These are phyloP conservation scores for Gelatoporia subvermispora DNA, from an alignment of 768 basidiomycete species.

Conservation along the genomic window DNA sequence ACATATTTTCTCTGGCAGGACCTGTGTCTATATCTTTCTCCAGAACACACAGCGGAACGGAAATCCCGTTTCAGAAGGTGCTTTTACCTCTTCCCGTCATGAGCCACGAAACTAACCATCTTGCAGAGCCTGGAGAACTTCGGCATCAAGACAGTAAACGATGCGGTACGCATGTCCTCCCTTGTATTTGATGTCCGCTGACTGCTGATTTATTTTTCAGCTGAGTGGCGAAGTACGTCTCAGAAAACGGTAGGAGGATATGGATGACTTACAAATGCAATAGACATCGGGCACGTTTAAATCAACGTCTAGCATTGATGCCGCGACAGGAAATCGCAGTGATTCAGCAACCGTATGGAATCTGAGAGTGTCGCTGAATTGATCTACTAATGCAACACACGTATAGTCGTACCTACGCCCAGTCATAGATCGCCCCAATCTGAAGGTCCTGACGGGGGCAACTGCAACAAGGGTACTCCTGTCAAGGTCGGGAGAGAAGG, in stretches of 20 bases:
- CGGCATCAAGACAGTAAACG: conserved; percentile 4
- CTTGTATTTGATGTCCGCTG: too few relatives aligned
- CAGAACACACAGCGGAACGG: conserved; percentile 1
- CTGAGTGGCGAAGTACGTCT: conserved; percentile 1
- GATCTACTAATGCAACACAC: background rate
- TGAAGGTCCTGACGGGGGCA: conserved; percentile 24
- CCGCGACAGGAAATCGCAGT: conserved; percentile 15
- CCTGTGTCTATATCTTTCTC: conserved; percentile 11
- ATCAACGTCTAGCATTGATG: conserved; percentile 13
- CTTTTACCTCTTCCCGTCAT: background rate
- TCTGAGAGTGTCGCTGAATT: background rate
- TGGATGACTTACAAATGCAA: background rate
- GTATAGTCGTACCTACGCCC: conserved; percentile 16
- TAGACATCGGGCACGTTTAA: conserved; percentile 5
- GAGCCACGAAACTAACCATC: background rate
- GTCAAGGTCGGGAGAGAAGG: background rate
- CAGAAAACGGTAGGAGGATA: background rate
- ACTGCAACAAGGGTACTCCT: conserved; percentile 14
- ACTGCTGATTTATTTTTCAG: background rate
- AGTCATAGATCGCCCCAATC: conserved; percentile 19
- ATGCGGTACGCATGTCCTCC: conserved; percentile 3
- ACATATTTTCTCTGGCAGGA: conserved; percentile 1
- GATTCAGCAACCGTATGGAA: conserved; percentile 19
- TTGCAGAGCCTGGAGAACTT: conserved; percentile 5
- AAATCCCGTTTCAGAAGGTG: conserved; percentile 13